phyloP scores from a whole-genome alignment of 1,139 yeast species.

The Kurtzmaniella quercitrusa region DNA sequence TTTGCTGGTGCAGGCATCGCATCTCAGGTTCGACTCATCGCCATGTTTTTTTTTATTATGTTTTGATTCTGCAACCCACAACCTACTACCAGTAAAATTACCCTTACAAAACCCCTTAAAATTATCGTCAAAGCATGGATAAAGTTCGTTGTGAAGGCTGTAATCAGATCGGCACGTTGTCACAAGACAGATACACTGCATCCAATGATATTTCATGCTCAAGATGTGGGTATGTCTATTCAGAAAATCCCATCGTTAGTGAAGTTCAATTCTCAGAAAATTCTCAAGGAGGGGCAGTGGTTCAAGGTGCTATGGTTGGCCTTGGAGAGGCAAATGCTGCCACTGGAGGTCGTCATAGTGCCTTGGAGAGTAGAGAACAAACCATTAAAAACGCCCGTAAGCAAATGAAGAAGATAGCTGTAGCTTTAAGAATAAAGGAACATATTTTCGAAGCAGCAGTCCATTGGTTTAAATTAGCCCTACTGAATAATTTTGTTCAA shows the following conservation, averaged over 20 bases:
- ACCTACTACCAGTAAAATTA: background rate
- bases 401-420: conserved; percentile 75
- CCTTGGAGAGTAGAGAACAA: conserved; percentile 83
- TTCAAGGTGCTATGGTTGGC: conserved; percentile 90
- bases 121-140: background rate
- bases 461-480: conserved; percentile 84
- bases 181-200: background rate
- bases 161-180: conserved; percentile 1
- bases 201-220: conserved; percentile 63
- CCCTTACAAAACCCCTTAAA: no score
- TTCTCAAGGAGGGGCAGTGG: conserved; percentile 90
- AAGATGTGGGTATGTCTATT: conserved; percentile 80
- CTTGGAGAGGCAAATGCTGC: conserved; percentile 82
- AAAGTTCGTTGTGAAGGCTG: background rate
- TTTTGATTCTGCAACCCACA: background rate
- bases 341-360: conserved; percentile 58
- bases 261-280: conserved; percentile 94
- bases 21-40: background rate
- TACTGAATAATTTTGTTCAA: conserved; percentile 85
- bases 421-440: conserved; percentile 74
- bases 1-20: conserved; percentile 1
- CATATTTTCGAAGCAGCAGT: conserved; percentile 82
- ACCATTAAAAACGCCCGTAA: conserved; percentile 79
- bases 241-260: conserved; percentile 90
- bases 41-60: no score